A percentile compares a stretch with the other conserved stretches of the same genome.
Conservation (phyloP, 2,329 filamentous ascomycete species). For the Pleomassaria siparia region DNA sequence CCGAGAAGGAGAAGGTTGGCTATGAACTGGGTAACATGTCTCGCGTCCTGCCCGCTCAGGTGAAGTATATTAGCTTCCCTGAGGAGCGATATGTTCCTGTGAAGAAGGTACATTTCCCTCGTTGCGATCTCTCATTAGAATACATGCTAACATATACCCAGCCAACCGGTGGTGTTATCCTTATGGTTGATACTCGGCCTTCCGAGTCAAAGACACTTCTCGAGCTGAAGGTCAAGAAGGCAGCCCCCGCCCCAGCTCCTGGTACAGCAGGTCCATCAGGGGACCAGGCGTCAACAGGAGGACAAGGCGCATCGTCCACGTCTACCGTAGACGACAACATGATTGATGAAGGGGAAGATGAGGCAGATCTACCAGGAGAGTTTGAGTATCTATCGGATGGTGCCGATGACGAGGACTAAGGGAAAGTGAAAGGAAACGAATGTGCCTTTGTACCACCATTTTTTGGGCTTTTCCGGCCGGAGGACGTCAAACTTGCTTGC, state of each 20-base stretch:
- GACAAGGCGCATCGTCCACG: slow-evolving; percentile 70
- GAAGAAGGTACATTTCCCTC: slow-evolving; percentile 65
- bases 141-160: slow-evolving; percentile 45
- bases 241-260: slow-evolving; percentile 50
- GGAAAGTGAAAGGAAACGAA: slow-evolving; percentile 7
- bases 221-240: slow-evolving; percentile 90
- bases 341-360: slow-evolving; percentile 81
- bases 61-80: slow-evolving; percentile 94
- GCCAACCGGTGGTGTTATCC: slow-evolving; percentile 89
- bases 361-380: slow-evolving; percentile 68
- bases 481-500: slow-evolving; percentile 15
- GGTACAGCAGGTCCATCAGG: slow-evolving; percentile 43
- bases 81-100: slow-evolving; percentile 90
- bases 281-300: slow-evolving; percentile 47
- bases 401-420: slow-evolving; percentile 47
- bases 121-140: background rate
- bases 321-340: slow-evolving; percentile 64
- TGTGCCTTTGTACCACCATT: slow-evolving; percentile 30
- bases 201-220: slow-evolving; percentile 77
- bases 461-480: slow-evolving; percentile 14
- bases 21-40: slow-evolving; percentile 98
- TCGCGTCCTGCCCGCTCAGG: slow-evolving; percentile 84
- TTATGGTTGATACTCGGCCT: slow-evolving; percentile 83
- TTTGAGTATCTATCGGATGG: slow-evolving; percentile 79
- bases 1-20: slow-evolving; percentile 93